Conservation (phyloP, 257 asterid genomes). For the Solanum medicagineum region DNA sequence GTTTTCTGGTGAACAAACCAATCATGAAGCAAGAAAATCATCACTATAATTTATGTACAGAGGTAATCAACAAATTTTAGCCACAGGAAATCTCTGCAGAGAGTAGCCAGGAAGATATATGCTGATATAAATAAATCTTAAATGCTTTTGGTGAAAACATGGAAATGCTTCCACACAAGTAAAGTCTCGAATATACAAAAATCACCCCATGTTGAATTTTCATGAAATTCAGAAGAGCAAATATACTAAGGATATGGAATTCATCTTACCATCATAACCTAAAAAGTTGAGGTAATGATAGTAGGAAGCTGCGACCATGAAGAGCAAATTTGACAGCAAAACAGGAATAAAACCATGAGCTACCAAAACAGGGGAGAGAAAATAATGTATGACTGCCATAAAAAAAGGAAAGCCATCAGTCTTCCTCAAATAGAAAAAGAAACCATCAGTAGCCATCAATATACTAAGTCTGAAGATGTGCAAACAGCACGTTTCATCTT, state of each 20-base stretch:
- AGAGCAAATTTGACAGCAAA: slow-evolving; percentile 78
- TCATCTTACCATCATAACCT: slow-evolving; percentile 83
- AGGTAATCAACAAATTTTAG: not conserved
- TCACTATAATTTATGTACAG: not conserved
- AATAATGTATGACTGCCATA: slow-evolving; percentile 75
- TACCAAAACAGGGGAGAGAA: slow-evolving; percentile 80
- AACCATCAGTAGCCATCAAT: slow-evolving; percentile 5
- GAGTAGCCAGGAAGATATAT: not conserved
- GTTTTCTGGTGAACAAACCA: too few species aligned
- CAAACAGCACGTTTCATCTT: not conserved
- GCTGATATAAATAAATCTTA: not conserved
- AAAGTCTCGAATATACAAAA: not conserved
- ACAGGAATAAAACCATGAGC: slow-evolving; percentile 92
- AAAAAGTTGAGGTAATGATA: slow-evolving; percentile 91
- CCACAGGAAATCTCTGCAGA: not conserved
- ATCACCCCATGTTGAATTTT: not conserved
- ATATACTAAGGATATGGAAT: not conserved
- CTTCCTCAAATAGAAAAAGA: not conserved
- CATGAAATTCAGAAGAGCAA: not conserved
- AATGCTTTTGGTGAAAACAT: not conserved
- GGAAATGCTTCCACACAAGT: not conserved
- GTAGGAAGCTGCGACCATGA: slow-evolving; percentile 89
- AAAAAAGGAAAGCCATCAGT: not conserved
- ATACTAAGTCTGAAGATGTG: not conserved
- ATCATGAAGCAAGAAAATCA: not conserved